Evolutionary conservation across 176 grass and related monocot species (phyloP), one percentile per base, ranked within the genome.

Genomic region (Raddia distichophylla): DNA sequence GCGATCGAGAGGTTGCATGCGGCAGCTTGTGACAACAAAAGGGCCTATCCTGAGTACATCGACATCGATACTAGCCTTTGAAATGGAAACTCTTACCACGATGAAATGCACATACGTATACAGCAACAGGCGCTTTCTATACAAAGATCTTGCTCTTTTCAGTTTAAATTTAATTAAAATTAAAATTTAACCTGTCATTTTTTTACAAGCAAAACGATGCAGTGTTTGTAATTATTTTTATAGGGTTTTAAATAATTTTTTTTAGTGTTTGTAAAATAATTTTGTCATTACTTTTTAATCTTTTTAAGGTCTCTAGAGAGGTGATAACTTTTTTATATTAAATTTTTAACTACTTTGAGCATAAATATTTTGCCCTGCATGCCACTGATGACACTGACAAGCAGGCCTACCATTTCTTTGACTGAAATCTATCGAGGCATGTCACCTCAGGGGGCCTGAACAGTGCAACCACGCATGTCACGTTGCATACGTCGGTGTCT

Each of bases 401-500:
- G 48, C 16, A 35, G 13, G 69, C 13, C 48, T 35, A 53, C 5
- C 27, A 9, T 85, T 71, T 47, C 40, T 56, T 56, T 73, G 48
- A 34, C 49, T 53, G 14, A 6, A 72, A 7, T 53, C 40, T 66
- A 60, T n/a, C 8, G 57, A 60, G 19, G 22, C 7, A 6, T n/a
- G 45, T 47, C 34, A 71, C 56, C 13, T 62, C 48, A 3, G 17
- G 55, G 46, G 67, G 56, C 67, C n/a, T 65, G 67, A 68, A 67
- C 33, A 75, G 3, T 74, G 75, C 54, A 82, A 43, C 69, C 82
- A 80, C 35, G 54, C 76, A 55, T 89, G 71, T 85, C 87, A 89
- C 82, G 64, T 80, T 79, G 75, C 53, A 1, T 61, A 80, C 67
- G 75, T 75, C n/a, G 59, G n/a, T n/a, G n/a, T n/a, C n/a, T n/a